Base-by-base conservation (phyloP, 345 rosid genomes). In the Heritiera fomes region DNA sequence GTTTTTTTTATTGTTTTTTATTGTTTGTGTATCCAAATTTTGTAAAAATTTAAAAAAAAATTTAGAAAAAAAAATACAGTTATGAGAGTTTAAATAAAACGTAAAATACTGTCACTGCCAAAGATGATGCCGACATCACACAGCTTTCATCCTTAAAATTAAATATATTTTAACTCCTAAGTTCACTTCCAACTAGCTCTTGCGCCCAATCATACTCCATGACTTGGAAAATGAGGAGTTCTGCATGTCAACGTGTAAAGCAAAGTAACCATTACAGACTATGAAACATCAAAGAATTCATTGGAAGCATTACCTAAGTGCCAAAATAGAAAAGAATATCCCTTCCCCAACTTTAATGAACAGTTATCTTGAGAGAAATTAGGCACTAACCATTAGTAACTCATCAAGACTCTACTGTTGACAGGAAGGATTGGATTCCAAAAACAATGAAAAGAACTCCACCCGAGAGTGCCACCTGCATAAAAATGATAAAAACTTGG, bases 381-480 rank as follows among this genome's bases (percentile, higher is more conserved):
- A 56, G 32, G 32, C n/a, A 83, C 83, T 70, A 65, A 89, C 91
- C 85, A 74, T 38, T n/a, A 49, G 58, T 64, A 76, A 62, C 43
- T 46, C 63, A 74, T 87, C 63, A 86, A 49, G 86, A 83, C 46
- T 88, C 84, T 15, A 83, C 87, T 2, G 92, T 46, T 52, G 98
- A 67, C 11, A 96, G 98, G 87, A 89, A 90, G 68, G 99, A 96
- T 52, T 94, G 98, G 77, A 96, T 83, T 58, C 99, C 98, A 71
- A 96, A 96, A 70, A 91, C 81, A 53, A 96, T 83, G 86, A 96
- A 94, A 77, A 92, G 98, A 75, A 92, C 81, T 79, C 99, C 99
- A 69, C 99, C 97, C 4, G 91, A 90, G 30, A 92, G 87, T 47
- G 96, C 99, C 76, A 95, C 92, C 99, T 93, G 87, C 85, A 84